Base-by-base conservation (phyloP, 1,284 basidiomycete species). In the Apiotrichum siamense region DNA sequence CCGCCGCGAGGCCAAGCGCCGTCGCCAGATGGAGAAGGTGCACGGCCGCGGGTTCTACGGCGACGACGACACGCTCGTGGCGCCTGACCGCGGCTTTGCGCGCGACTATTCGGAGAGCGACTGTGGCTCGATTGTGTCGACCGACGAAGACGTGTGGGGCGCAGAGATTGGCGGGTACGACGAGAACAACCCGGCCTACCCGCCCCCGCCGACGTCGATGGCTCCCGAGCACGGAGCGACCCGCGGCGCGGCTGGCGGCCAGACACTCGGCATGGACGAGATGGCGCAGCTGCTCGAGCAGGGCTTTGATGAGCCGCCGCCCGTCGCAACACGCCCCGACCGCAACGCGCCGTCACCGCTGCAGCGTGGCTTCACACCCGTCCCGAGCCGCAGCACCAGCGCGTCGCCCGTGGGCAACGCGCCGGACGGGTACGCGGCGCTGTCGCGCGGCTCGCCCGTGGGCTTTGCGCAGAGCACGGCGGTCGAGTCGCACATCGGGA, bases 111-210 rank as follows among this genome's bases (percentile, higher is more conserved):
- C n/a, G n/a, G 72, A 74, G 58, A 66, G 64, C 51, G 72, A 78
- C 60, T 84, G 86, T 6, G 72, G 81, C 37, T 93, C 90, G 24
- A 75, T 92, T 52, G 76, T 82, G 9, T 90, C 88, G 9, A 88
- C 88, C 7, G 91, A 97, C 44, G 92, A 94, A 37, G 94, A 98
- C 69, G 83, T 87, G 39, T 97, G 92, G 92, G 90, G 77, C 43
- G 69, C 64, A n/a, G 75, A 77, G 53, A 74, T 78, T 41, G 76
- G 77, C 20, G 72, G 68, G 59, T 97, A 96, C 76, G 90, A 93
- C 72, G 92, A 96, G 73, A 79, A 88, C 68, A 81, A 83, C 63
- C 62, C 80, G 0, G 79, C 83, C 56, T 91, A 84, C 63, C 84
- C 87, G 27, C 87, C 87, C 5, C 90, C 91, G 0, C 89, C 91